Base-by-base conservation (phyloP, 192 early-diverging fungal species). In the Entomortierella lignicola region DNA sequence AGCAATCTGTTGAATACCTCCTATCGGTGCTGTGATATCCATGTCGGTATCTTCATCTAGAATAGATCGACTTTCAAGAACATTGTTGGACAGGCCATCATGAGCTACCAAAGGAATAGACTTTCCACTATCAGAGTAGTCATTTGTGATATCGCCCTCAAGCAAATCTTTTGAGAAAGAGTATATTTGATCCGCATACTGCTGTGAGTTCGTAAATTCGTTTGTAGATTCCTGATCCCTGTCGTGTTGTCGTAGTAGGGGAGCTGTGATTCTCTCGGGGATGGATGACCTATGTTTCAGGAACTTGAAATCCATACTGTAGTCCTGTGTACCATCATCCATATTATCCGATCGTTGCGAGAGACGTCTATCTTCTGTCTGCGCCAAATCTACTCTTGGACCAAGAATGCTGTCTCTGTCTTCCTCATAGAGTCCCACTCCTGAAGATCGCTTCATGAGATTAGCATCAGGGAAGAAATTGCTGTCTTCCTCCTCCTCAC, bases 1-100 rank as follows among this genome's bases (percentile, higher is more conserved):
- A 23, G 62, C 55, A 18, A 72, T 21, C 10, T 63, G 67, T 20
- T 69, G 75, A 17, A 79, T 79, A 25, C 75, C 75, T 1, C 75
- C 75, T 15, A 79, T 79, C 6, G 75, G 75, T 4, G 75, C 67
- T 34, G 75, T 79, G 31, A 79, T 79, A 15, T 79, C 75, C 75
- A 79, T 79, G 20, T 63, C 56, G 0, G 65, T 70, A 27, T 79
- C 75, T 26, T 64, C 75, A 10, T 79, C 67, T 4, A 44, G 47
- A 0, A 48, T 29, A 18, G 69, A 43, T 25, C 37, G 30, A 3
- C 51, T 47, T 6, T 25, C 55, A 12, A 43, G 21, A 12, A 60
- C 8, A 41, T 60, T 20, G 12, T 8, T 43, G 23, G 58, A 21
- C 11, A 60, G 11, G 43, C 43, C 58, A 8, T 10, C 30, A 8